Base-by-base conservation (phyloP, 2,329 filamentous ascomycete genomes). In the Didymella segeticola region DNA sequence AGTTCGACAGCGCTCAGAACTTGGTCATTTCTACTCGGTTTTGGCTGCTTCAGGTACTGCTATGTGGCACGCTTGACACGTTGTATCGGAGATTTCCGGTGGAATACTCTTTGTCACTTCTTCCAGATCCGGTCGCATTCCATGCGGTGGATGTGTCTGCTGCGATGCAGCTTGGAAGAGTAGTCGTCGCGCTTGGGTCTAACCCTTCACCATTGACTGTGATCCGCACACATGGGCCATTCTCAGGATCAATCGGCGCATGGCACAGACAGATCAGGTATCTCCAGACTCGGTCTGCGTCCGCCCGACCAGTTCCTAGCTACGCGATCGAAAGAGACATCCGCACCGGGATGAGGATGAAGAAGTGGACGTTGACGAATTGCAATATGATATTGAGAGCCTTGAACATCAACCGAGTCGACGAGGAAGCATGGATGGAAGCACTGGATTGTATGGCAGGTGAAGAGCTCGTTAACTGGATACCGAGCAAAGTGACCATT, bases 401-500 rank as follows among this genome's bases (percentile, higher is more conserved):
- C 6, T 19, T 53, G 11, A 22, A 37, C 14, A 34, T 45, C 7
- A 53, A 23, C 4, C 41, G 12, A n/a, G 49, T 46, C 5, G 49
- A 53, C 29, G 43, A 42, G 22, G n/a, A 12, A n/a, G 43, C 49
- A 4, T 53, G 42, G 42, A 14, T 46, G 17, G 43, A 53, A 12
- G 43, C 49, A 14, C 25, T 53, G n/a, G 49, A 53, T n/a, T 42
- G 49, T 20, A 53, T 47, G 42, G 49, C 49, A 4, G 49, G 49
- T n/a, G 49, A 53, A 14, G 43, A 47, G 9, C 37, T 47, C 20
- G 27, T 27, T 4, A 37, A 53, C 5, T 53, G 43, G 42, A 47
- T 53, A 10, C 49, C 49, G 2, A 53, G n/a, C 23, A 53, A 42
- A 14, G 42, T 53, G 3, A 42, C 36, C 29, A 47, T 47, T n/a